These are phyloP conservation scores for Colletotrichum tropicale DNA, from an alignment of 2,329 filamentous ascomycete species.

Conservation along the genomic window DNA sequence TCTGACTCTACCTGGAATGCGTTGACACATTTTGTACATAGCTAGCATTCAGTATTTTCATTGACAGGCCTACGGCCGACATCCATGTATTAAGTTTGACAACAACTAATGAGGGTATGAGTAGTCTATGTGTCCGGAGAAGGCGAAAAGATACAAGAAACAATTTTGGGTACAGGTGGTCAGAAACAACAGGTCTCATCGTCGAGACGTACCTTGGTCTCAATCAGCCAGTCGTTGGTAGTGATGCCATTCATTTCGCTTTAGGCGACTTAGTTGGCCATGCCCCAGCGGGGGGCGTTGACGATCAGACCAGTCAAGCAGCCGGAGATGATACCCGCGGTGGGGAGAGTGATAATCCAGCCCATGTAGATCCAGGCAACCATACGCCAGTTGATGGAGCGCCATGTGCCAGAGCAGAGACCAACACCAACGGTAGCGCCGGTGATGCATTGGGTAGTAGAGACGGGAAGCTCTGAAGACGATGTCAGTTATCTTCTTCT, in stretches of 20 bases:
- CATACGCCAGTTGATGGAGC: conserved; percentile 63
- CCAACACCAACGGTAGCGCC: conserved; percentile 62
- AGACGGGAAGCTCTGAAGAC: conserved; percentile 59
- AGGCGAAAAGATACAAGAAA: not conserved
- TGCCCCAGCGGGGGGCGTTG: conserved; percentile 57
- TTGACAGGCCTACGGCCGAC: not conserved
- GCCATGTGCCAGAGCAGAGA: conserved; percentile 56
- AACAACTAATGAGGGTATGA: conserved; percentile 5
- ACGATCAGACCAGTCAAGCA: conserved; percentile 62
- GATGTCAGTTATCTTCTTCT: too few relatives aligned
- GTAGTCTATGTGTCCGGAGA: not conserved
- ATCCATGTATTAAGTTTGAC: not conserved
- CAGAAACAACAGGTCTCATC: not conserved
- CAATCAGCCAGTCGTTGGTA: not conserved
- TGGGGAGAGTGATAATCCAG: conserved; percentile 53
- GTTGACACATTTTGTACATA: not conserved
- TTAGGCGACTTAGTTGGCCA: not conserved
- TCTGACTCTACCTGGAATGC: not conserved
- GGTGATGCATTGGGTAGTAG: conserved; percentile 63
- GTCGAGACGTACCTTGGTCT: not conserved
- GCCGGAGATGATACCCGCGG: conserved; percentile 57
- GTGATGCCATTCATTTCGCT: not conserved
- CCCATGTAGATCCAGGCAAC: conserved; percentile 56
- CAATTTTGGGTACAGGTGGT: not conserved
- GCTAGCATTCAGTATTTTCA: fast-evolving